Evolutionary conservation across 257 asterid species (phyloP).

Genomic region (Ligustrum vulgare): DNA sequence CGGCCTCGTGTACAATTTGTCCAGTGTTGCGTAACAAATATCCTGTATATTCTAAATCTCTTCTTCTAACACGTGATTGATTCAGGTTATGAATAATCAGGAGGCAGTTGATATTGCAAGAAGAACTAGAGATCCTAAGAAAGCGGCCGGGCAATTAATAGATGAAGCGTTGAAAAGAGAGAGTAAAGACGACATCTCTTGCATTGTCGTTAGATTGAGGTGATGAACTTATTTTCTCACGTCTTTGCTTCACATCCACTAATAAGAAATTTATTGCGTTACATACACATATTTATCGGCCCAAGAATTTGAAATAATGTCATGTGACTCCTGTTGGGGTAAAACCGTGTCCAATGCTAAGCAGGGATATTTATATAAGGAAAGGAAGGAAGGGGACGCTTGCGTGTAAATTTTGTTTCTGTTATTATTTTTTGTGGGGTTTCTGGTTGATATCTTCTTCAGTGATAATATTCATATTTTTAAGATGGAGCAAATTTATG

Average conservation of each 20-base stretch:
- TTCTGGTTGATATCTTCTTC: background rate
- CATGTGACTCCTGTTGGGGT: background rate
- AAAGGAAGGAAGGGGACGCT: background rate
- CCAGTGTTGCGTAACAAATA: background rate
- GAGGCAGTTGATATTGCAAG: slow-evolving; percentile 84
- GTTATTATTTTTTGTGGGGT: background rate
- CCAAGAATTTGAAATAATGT: background rate
- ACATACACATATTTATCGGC: background rate
- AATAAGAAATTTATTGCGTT: background rate
- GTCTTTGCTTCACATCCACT: background rate
- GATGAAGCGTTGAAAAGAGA: slow-evolving; percentile 75
- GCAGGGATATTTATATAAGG: background rate
- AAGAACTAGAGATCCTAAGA: slow-evolving; percentile 76
- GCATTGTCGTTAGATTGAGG: slow-evolving; percentile 74
- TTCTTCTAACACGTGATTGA: background rate
- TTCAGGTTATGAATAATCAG: slow-evolving; percentile 87
- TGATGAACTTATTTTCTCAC: background rate
- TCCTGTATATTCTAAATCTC: background rate
- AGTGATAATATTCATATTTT: background rate
- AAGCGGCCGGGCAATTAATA: slow-evolving; percentile 78
- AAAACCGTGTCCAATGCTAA: background rate
- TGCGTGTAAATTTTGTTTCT: background rate
- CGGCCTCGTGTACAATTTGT: too few relatives aligned
- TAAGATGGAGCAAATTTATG: background rate
- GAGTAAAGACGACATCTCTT: slow-evolving; percentile 88